Evolutionary conservation across 805 yeast species (phyloP).

Genomic region (Candida khao-thaluensis): DNA sequence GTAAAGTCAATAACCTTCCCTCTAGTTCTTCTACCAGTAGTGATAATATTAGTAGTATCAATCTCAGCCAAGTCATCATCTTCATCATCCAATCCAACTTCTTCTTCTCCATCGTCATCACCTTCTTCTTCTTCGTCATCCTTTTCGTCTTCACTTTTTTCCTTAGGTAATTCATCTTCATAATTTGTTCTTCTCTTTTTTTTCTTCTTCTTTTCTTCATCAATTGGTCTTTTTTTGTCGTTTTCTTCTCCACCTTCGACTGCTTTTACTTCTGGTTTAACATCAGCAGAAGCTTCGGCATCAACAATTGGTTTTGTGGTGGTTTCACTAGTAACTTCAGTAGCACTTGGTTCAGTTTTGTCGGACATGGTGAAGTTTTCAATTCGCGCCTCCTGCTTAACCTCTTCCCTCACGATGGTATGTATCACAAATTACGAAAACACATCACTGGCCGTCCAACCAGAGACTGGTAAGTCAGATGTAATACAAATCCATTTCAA

Average conservation of each 20-base stretch:
- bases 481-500: not conserved
- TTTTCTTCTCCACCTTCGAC: not conserved
- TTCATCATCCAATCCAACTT: constrained; percentile 49
- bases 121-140: constrained; percentile 49
- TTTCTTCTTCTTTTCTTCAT: constrained; percentile 24
- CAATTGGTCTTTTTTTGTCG: constrained; percentile 14
- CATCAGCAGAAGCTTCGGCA: not conserved
- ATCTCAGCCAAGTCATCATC: constrained; percentile 77
- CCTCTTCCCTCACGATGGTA: constrained; percentile 3
- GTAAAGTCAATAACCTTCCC: constrained; percentile 84
- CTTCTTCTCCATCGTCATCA: constrained; percentile 50
- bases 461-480: not conserved
- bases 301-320: not conserved
- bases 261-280: not conserved
- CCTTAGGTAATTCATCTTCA: constrained; percentile 56
- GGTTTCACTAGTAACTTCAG: not conserved
- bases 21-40: constrained; percentile 85
- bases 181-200: constrained; percentile 59
- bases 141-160: constrained; percentile 41
- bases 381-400: not conserved
- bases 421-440: not conserved
- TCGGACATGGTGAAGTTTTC: constrained; percentile 3
- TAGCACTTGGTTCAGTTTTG: constrained; percentile 3
- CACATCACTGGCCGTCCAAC: no score
- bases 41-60: constrained; percentile 78